phyloP scores from a whole-genome alignment of 1,284 basidiomycete species.

The Coniferiporia sulphurascens region DNA sequence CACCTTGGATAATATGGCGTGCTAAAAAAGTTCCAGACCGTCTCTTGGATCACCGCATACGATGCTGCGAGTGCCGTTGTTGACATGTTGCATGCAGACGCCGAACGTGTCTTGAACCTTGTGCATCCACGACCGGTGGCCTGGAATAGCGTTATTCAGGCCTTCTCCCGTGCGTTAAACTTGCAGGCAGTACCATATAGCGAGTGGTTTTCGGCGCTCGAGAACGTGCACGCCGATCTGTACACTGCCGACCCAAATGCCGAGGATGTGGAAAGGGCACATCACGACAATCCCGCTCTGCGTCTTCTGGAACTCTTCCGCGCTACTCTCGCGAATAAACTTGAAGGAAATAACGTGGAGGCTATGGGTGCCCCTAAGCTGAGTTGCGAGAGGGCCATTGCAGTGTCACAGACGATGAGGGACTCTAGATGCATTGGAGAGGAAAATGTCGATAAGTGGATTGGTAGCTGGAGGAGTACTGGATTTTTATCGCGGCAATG shows the following conservation, averaged over 20 bases:
- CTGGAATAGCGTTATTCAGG: no score
- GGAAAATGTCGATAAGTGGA: slow-evolving; percentile 6
- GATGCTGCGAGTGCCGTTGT: no score
- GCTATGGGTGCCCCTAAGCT: slow-evolving; percentile 3
- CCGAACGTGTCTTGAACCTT: no score
- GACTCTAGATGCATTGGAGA: neutral
- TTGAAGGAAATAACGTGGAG: no score
- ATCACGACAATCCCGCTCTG: slow-evolving; percentile 12
- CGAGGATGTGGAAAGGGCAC: neutral
- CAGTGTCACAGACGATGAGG: neutral
- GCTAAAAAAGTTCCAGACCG: neutral
- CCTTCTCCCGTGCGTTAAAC: no score
- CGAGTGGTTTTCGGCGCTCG: slow-evolving; percentile 8
- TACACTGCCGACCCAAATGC: neutral
- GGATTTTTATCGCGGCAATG: no score
- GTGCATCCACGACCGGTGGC: no score
- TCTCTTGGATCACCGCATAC: no score
- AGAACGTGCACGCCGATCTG: neutral
- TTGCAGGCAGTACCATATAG: slow-evolving; percentile 4
- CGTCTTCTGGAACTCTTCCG: slow-evolving; percentile 14
- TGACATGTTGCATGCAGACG: no score
- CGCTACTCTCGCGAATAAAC: no score
- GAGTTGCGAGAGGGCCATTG: neutral
- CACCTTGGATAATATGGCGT: neutral
- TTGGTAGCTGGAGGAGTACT: slow-evolving; percentile 4